These are phyloP conservation scores for Ustilago hordei DNA, from an alignment of 1,284 basidiomycete species.

Conservation along the genomic window DNA sequence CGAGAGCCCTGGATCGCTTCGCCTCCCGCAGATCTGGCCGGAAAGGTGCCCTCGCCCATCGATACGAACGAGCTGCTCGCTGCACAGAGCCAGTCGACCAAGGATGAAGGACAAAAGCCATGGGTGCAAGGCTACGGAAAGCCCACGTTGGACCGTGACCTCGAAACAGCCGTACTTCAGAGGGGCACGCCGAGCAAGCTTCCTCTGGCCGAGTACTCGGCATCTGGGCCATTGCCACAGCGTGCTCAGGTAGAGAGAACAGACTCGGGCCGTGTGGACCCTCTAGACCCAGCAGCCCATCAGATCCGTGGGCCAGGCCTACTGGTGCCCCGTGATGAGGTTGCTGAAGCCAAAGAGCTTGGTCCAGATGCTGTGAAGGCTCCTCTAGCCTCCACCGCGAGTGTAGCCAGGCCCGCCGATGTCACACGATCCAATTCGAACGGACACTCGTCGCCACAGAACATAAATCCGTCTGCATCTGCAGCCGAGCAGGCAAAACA, in stretches of 20 bases:
- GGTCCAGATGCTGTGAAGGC: conserved; percentile 39
- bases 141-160: conserved; percentile 28
- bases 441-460: conserved; percentile 12
- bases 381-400: conserved; percentile 14
- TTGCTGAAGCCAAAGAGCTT: conserved; percentile 43
- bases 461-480: conserved; percentile 3
- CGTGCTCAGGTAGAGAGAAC: conserved; percentile 52
- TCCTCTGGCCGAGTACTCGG: conserved; percentile 37
- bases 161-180: conserved; percentile 15
- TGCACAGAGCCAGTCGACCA: conserved; percentile 14
- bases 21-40: conserved; percentile 25
- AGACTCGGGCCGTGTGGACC: conserved; percentile 52
- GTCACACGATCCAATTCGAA: conserved; percentile 15
- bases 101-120: conserved; percentile 27
- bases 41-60: conserved; percentile 39
- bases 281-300: conserved; percentile 50
- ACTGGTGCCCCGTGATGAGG: conserved; percentile 53
- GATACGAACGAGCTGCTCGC: conserved; percentile 41
- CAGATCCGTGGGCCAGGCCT: conserved; percentile 48
- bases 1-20: conserved; percentile 43
- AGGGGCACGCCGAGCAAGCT: neutral
- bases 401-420: neutral
- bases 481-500: conserved; percentile 40
- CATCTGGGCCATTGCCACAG: conserved; percentile 33
- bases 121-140: conserved; percentile 48